These are phyloP conservation scores for Alectoria sarmentosa DNA, from an alignment of 495 filamentous ascomycete species.

Conservation along the genomic window DNA sequence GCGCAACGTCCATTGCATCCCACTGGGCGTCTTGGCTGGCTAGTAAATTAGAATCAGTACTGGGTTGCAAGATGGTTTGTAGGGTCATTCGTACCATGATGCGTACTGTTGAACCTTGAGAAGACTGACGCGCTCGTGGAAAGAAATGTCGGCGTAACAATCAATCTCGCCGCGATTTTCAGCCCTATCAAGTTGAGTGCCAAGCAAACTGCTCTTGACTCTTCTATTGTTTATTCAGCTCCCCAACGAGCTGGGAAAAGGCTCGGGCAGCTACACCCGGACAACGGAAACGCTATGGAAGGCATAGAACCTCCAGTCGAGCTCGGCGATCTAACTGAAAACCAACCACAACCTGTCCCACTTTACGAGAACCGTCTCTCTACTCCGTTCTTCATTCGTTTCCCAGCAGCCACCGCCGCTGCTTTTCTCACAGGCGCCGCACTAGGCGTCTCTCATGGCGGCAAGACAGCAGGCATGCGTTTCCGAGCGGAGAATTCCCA, in stretches of 20 bases:
- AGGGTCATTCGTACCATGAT: conserved; percentile 15
- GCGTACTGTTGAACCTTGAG: background rate
- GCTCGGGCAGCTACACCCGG: background rate
- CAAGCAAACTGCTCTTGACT: too few species aligned
- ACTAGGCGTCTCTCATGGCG: conserved; percentile 67
- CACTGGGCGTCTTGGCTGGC: conserved; percentile 28
- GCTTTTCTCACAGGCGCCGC: conserved; percentile 58
- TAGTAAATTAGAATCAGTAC: conserved; percentile 3
- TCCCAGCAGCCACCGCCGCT: conserved; percentile 51
- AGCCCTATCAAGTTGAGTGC: background rate
- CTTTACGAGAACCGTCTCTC: conserved; percentile 47
- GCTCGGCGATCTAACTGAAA: too few species aligned
- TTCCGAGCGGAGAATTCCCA: conserved; percentile 96
- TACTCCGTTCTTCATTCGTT: conserved; percentile 54
- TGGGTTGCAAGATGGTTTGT: background rate
- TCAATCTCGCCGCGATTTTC: background rate
- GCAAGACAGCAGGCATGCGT: conserved; percentile 61
- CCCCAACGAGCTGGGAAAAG: background rate
- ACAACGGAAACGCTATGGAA: background rate
- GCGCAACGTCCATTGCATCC: conserved; percentile 53
- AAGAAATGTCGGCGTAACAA: background rate
- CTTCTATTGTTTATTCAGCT: too few species aligned
- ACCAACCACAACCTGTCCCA: conserved; percentile 1
- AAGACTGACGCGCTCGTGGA: conserved; percentile 6
- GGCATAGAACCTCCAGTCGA: background rate